phyloP scores from a whole-genome alignment of 2,329 filamentous ascomycete species.

The Alternaria sp. region DNA sequence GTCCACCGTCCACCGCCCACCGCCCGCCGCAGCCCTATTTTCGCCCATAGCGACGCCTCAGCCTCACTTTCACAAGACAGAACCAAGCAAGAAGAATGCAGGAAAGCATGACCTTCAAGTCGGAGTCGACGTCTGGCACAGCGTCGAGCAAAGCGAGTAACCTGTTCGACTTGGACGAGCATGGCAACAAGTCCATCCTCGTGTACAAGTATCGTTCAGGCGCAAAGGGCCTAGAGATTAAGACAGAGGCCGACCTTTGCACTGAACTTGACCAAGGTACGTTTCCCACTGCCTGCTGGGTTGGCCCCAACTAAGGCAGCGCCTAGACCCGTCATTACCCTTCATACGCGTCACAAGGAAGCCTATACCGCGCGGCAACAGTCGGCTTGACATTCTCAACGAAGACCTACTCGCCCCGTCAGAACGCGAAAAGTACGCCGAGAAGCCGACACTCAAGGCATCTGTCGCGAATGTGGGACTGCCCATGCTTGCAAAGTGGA shows the following conservation, averaged over 20 bases:
- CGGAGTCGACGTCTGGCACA: constrained; percentile 53
- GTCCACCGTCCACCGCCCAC: constrained; percentile 8
- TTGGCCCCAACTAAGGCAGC: constrained; percentile 21
- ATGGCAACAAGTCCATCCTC: constrained; percentile 55
- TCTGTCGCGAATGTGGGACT: constrained; percentile 59
- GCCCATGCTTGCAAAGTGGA: constrained; percentile 57
- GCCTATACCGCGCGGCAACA: constrained; percentile 57
- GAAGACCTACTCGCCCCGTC: constrained; percentile 54
- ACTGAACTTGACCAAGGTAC: constrained; percentile 49
- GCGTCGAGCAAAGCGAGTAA: constrained; percentile 50
- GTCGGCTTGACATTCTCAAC: constrained; percentile 56
- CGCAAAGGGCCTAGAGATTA: constrained; percentile 50
- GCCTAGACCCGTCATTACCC: constrained; percentile 51
- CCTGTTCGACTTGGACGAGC: constrained; percentile 57
- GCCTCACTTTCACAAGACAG: constrained; percentile 32
- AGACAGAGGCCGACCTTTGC: constrained; percentile 57
- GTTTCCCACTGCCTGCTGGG: constrained; percentile 18
- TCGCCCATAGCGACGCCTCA: constrained; percentile 34
- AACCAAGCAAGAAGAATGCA: constrained; percentile 19
- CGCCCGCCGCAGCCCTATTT: constrained; percentile 25
- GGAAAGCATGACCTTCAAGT: constrained; percentile 55
- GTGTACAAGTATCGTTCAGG: constrained; percentile 58
- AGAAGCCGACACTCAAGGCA: constrained; percentile 58
- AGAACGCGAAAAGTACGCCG: constrained; percentile 50
- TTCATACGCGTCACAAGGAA: constrained; percentile 58